Evolutionary conservation across 2,329 filamentous ascomycete genomes (phyloP).

Genomic region (Cadophora malorum): DNA sequence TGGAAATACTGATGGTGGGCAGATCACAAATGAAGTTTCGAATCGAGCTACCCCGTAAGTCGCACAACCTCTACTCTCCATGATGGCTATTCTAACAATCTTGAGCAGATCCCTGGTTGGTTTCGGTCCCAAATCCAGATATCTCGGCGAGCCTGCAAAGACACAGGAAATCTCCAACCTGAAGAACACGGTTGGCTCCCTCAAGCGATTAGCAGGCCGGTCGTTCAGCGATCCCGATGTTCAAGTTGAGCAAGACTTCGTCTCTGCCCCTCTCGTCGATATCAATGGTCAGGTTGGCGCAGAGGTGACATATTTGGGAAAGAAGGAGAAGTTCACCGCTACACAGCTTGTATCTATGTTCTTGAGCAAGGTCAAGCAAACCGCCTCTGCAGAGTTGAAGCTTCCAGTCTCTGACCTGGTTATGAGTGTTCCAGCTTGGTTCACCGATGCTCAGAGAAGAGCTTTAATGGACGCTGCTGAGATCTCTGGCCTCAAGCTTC

Average conservation of each 20-base stretch:
- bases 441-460: slow-evolving; percentile 92
- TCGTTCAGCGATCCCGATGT: slow-evolving; percentile 89
- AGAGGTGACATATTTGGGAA: slow-evolving; percentile 89
- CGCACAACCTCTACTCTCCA: slow-evolving; percentile 4
- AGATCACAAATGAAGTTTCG: slow-evolving; percentile 99
- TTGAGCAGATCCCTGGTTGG: slow-evolving; percentile 81
- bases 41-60: slow-evolving; percentile 98
- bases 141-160: slow-evolving; percentile 94
- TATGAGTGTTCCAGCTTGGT: slow-evolving; percentile 95
- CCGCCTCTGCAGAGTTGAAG: slow-evolving; percentile 84
- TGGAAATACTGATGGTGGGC: slow-evolving; percentile 45
- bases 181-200: slow-evolving; percentile 94
- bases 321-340: slow-evolving; percentile 95
- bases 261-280: slow-evolving; percentile 85
- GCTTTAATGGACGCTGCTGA: slow-evolving; percentile 89
- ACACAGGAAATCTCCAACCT: slow-evolving; percentile 99
- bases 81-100: slow-evolving; percentile 29
- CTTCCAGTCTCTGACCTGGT: slow-evolving; percentile 92
- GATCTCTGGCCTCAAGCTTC: slow-evolving; percentile 89
- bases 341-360: slow-evolving; percentile 96
- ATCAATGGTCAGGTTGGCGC: slow-evolving; percentile 93
- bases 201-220: slow-evolving; percentile 93
- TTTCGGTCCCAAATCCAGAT: slow-evolving; percentile 92
- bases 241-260: slow-evolving; percentile 88
- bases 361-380: slow-evolving; percentile 91